Base-by-base conservation (phyloP, 495 filamentous ascomycete species). In the Penicillium nucicola region DNA sequence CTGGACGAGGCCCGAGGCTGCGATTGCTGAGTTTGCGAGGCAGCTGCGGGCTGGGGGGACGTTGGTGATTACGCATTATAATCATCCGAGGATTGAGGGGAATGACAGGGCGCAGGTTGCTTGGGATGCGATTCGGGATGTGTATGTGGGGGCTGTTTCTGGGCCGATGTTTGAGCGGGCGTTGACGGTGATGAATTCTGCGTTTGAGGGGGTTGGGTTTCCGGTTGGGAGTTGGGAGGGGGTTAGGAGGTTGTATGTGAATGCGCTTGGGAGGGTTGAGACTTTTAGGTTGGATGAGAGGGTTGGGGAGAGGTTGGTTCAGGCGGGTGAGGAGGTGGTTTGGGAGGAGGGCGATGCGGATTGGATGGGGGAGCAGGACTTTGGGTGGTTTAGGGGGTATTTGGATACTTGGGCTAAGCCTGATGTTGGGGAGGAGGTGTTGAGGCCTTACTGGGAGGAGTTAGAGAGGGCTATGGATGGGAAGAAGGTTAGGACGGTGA, bases 331-430 rank as follows among this genome's bases (percentile, higher is more conserved):
- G 11, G 34, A 39, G 34, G 38, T 39, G n/a, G n/a, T 31, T 39
- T 48, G 45, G 45, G 23, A 48, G 12, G 45, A 48, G 23, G 12
- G 38, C 11, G 35, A 19, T 31, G 10, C 5, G 10, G 45, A 31
- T 7, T 48, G 45, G 45, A 48, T 48, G 45, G 35, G 28, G 31
- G 45, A 48, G 35, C 45, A 48, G 5, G 45, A 39, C n/a, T 30
- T 36, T 38, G 23, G 19, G 10, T 48, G 45, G 45, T 48, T 48
- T 15, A 48, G 23, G 14, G 45, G 45, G 5, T 48, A 48, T 48
- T 7, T 25, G 5, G 25, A 34, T 15, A 48, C 45, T 25, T 48
- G 45, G 45, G 30, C 45, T 11, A 48, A 25, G 7, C 45, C 45
- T 3, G 25, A 38, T 48, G 45, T 48, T 4, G 9, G 22, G 19